These are phyloP conservation scores for Meripilus lineatus DNA, from an alignment of 1,284 basidiomycete species.

Conservation along the genomic window DNA sequence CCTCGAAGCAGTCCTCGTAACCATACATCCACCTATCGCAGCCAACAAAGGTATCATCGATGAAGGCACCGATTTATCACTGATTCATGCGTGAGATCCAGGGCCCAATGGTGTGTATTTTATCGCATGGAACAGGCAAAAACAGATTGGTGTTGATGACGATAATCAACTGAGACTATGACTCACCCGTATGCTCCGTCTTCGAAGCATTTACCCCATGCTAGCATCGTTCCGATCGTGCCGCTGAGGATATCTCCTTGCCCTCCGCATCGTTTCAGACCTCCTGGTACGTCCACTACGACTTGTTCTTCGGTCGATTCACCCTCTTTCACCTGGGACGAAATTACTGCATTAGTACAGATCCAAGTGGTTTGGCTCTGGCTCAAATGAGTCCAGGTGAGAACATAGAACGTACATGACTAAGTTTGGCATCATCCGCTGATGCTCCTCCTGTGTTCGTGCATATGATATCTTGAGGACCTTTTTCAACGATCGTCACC, in stretches of 20 bases:
- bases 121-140: neutral
- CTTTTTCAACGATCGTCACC: slow-evolving; percentile 92
- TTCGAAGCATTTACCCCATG: slow-evolving; percentile 93
- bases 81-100: slow-evolving; percentile 16
- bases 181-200: slow-evolving; percentile 70
- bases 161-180: neutral
- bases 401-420: slow-evolving; percentile 14
- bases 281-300: slow-evolving; percentile 70
- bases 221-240: slow-evolving; percentile 81
- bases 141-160: slow-evolving; percentile 1
- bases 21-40: slow-evolving; percentile 83
- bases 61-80: slow-evolving; percentile 46
- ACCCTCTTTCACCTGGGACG: slow-evolving; percentile 31
- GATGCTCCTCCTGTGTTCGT: slow-evolving; percentile 55
- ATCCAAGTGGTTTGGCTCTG: no score
- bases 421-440: slow-evolving; percentile 26
- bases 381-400: no score
- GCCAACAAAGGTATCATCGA: slow-evolving; percentile 78
- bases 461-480: slow-evolving; percentile 66
- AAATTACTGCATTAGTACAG: no score
- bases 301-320: slow-evolving; percentile 44
- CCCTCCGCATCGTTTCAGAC: slow-evolving; percentile 90
- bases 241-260: slow-evolving; percentile 95
- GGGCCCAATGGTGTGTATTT: no score
- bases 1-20: slow-evolving; percentile 81